Percentiles rank a stretch among this genome's conserved stretches.
phyloP scores from a whole-genome alignment of 495 filamentous ascomycete genomes.

The Xanthoparmelia taractica region DNA sequence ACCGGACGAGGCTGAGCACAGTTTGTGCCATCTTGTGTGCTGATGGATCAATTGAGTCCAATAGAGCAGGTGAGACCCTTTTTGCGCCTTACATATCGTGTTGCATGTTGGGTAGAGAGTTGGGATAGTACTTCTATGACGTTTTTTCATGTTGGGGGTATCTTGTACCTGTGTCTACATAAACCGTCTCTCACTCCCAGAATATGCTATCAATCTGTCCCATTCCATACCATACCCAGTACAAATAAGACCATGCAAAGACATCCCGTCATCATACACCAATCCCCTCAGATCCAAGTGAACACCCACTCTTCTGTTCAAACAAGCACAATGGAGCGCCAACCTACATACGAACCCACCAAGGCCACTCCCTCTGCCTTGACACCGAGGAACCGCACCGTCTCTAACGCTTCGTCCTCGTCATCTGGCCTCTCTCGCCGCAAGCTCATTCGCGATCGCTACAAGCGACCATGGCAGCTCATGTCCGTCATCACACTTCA shows the following conservation, averaged over 20 bases:
- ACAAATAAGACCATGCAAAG: background rate
- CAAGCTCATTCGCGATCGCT: conserved; percentile 10
- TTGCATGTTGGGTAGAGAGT: background rate
- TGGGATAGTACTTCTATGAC: background rate
- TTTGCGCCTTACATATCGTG: background rate
- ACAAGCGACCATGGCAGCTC: conserved; percentile 22
- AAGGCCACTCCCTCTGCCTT: conserved; percentile 1
- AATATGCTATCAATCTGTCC: background rate
- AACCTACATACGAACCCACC: background rate
- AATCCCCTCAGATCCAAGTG: background rate
- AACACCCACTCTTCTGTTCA: background rate
- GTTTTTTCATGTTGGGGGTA: background rate
- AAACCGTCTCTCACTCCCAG: background rate
- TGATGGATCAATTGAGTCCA: background rate
- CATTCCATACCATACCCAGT: background rate
- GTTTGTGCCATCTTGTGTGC: background rate
- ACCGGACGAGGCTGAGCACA: background rate
- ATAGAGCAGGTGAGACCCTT: background rate
- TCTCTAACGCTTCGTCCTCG: conserved; percentile 14
- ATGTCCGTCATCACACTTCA: conserved; percentile 18
- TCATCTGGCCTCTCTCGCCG: conserved; percentile 12
- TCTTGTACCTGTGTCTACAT: background rate
- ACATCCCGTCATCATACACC: background rate
- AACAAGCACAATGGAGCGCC: background rate
- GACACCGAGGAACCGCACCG: conserved; percentile 8